A percentile compares a stretch with the other conserved stretches of the same genome.
These are phyloP conservation scores for Phialophora verrucosa DNA, from an alignment of 2,329 filamentous ascomycete genomes.

Conservation along the genomic window DNA sequence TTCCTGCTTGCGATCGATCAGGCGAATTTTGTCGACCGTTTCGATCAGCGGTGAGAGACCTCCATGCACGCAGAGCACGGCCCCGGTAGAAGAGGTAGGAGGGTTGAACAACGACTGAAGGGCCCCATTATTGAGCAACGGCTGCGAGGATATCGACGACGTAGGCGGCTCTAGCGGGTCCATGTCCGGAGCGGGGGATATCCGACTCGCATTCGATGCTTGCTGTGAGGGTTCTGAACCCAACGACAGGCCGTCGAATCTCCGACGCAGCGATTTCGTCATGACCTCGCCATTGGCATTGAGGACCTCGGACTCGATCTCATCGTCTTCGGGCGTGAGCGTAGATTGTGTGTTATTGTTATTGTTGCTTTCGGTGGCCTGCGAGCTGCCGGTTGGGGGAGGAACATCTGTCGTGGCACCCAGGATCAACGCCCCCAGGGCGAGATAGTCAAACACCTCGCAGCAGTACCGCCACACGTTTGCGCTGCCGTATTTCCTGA, in stretches of 20 bases:
- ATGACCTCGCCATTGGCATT: slow-evolving; percentile 82
- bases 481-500: slow-evolving; percentile 93
- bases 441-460: slow-evolving; percentile 96
- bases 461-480: slow-evolving; percentile 98
- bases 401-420: slow-evolving; percentile 72
- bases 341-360: slow-evolving; percentile 55
- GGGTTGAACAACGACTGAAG: slow-evolving; percentile 53
- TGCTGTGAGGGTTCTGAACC: slow-evolving; percentile 22
- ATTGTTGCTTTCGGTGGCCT: slow-evolving; percentile 39
- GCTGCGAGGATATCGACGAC: slow-evolving; percentile 68
- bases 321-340: slow-evolving; percentile 65
- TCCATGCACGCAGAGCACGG: slow-evolving; percentile 93
- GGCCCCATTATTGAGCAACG: slow-evolving; percentile 70
- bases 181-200: slow-evolving; percentile 38
- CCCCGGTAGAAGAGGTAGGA: slow-evolving; percentile 66
- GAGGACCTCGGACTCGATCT: slow-evolving; percentile 91
- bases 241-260: slow-evolving; percentile 30
- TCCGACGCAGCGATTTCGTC: slow-evolving; percentile 55
- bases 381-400: slow-evolving; percentile 50
- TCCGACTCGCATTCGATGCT: slow-evolving; percentile 34
- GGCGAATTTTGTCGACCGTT: slow-evolving; percentile 90
- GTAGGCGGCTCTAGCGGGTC: slow-evolving; percentile 51
- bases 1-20: slow-evolving; percentile 96
- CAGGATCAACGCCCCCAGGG: slow-evolving; percentile 86
- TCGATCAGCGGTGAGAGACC: slow-evolving; percentile 91